Evolutionary conservation across 2,329 filamentous ascomycete species (phyloP).

Genomic region (Huntiella moniliformis): DNA sequence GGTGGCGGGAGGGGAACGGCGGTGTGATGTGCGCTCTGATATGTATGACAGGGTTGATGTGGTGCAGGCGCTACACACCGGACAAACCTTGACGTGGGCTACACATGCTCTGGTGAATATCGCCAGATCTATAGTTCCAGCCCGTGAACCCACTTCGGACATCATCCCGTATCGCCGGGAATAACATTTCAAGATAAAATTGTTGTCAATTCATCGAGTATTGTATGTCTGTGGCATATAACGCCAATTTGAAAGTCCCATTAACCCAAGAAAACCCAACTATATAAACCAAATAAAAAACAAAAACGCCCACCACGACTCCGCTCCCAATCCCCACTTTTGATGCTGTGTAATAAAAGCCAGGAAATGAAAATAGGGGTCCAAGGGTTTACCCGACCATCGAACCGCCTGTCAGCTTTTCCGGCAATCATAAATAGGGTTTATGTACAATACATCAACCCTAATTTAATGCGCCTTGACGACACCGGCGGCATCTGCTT

Average conservation of each 20-base stretch:
- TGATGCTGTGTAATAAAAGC: neutral
- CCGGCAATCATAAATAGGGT: neutral
- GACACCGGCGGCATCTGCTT: constrained; percentile 76
- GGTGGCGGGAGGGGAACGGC: constrained; percentile 2
- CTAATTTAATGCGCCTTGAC: constrained; percentile 41
- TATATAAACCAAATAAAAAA: neutral
- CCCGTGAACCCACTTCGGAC: too few species aligned
- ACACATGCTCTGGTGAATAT: too few species aligned
- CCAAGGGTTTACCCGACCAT: constrained; percentile 1
- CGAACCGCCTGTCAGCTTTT: neutral
- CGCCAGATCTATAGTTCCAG: too few species aligned
- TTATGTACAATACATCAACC: neutral
- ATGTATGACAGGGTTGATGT: constrained; percentile 1
- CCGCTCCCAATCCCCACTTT: neutral
- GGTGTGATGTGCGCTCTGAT: constrained; percentile 7
- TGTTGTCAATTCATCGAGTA: too few species aligned
- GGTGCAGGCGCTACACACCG: neutral
- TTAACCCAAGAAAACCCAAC: neutral
- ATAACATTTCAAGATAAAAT: too few species aligned
- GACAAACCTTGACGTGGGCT: neutral
- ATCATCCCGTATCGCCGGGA: too few species aligned
- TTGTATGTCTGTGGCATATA: too few species aligned
- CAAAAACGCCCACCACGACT: neutral
- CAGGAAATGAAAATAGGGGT: neutral
- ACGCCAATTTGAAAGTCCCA: too few species aligned